Conservation (phyloP, 192 early-diverging fungal genomes). For the Blastocladiella britannica region DNA sequence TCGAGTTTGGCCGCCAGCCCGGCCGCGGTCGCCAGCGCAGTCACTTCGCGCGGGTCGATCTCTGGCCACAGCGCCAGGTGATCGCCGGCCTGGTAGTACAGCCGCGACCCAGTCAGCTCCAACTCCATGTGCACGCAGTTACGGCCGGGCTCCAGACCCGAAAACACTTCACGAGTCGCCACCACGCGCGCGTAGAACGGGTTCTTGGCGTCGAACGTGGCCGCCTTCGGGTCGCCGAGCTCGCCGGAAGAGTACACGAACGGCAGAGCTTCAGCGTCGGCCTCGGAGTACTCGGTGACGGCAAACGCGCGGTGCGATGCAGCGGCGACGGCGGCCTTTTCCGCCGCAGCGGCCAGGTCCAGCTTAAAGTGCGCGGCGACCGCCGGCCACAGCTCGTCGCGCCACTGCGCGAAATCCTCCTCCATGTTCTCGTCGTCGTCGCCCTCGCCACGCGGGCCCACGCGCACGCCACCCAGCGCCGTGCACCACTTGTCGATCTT, state of each 20-base stretch:
- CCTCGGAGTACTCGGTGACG: conserved; percentile 31
- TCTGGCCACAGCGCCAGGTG: conserved; percentile 82
- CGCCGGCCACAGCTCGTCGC: conserved; percentile 59
- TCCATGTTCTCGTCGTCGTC: conserved; percentile 93
- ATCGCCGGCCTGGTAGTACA: conserved; percentile 81
- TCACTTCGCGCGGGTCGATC: conserved; percentile 62
- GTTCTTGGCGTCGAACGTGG: conserved; percentile 63
- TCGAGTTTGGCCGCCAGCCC: conserved; percentile 45
- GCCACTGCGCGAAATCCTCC: conserved; percentile 92
- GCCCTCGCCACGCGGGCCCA: conserved; percentile 73
- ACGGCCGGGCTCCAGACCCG: conserved; percentile 24
- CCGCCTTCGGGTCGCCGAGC: conserved; percentile 17
- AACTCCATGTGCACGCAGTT: conserved; percentile 86
- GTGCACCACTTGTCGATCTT: conserved; percentile 41
- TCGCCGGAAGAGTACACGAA: conserved; percentile 30
- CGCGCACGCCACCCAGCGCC: conserved; percentile 49
- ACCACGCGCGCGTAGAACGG: conserved; percentile 56
- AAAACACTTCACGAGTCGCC: conserved; percentile 44
- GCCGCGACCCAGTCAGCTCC: conserved; percentile 56
- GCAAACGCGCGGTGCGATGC: conserved; percentile 22
- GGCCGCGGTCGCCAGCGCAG: conserved; percentile 37
- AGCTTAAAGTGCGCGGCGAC: conserved; percentile 53
- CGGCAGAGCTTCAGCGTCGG: conserved; percentile 11
- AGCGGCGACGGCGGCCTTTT: conserved; percentile 11
- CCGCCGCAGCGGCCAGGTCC: conserved; percentile 22